These are phyloP conservation scores for Phytophthora pluvialis DNA, from an alignment of 352 stramenopile species.

Conservation along the genomic window DNA sequence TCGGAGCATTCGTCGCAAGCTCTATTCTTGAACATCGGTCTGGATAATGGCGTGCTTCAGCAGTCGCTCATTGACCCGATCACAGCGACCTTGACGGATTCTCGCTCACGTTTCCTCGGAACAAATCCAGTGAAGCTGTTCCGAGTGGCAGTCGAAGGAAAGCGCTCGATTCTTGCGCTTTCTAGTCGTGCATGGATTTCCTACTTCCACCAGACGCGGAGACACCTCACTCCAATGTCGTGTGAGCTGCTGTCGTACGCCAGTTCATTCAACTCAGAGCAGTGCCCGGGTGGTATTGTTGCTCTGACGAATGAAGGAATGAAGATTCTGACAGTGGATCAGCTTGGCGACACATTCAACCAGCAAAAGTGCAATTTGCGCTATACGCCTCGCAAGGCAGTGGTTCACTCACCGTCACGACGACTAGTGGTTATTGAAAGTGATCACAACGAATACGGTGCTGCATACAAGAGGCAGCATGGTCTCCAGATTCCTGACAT, in stretches of 20 bases:
- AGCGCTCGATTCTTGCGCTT: constrained; percentile 93
- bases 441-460: constrained; percentile 97
- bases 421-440: constrained; percentile 97
- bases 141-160: constrained; percentile 90
- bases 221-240: constrained; percentile 95
- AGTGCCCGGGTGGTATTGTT: constrained; percentile 97
- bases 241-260: constrained; percentile 96
- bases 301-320: constrained; percentile 95
- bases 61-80: constrained; percentile 91
- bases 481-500: constrained; percentile 71
- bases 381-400: constrained; percentile 97
- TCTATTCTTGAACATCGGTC: constrained; percentile 86
- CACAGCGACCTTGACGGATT: constrained; percentile 85
- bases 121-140: constrained; percentile 96
- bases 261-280: constrained; percentile 96
- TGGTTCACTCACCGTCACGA: constrained; percentile 87
- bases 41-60: constrained; percentile 97
- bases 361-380: constrained; percentile 94
- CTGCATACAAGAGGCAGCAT: constrained; percentile 90
- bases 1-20: constrained; percentile 59
- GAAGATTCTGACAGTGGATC: constrained; percentile 97
- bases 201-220: constrained; percentile 91
- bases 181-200: constrained; percentile 97
- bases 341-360: constrained; percentile 97
- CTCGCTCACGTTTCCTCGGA: constrained; percentile 95